Conservation (phyloP, 2,329 filamentous ascomycete species). For the Epichloe sylvatica region DNA sequence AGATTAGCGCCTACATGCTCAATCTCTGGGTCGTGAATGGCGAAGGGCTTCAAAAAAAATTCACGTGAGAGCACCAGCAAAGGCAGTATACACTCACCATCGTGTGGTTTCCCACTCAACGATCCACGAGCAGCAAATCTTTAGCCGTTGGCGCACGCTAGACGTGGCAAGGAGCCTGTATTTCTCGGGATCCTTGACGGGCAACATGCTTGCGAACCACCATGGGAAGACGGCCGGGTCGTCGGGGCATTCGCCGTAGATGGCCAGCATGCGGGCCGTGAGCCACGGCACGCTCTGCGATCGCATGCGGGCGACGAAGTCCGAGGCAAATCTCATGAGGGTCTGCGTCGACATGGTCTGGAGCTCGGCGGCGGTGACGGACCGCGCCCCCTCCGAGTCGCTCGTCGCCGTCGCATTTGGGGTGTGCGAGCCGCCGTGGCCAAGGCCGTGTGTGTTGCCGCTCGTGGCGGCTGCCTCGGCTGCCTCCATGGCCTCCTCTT, state of each 20-base stretch:
- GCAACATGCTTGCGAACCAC: slow-evolving; percentile 78
- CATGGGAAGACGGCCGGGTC: slow-evolving; percentile 72
- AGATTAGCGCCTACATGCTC: too few relatives aligned
- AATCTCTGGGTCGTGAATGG: too few relatives aligned
- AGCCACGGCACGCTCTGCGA: slow-evolving; percentile 60
- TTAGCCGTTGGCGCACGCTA: slow-evolving; percentile 67
- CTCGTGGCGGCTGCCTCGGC: slow-evolving; percentile 33
- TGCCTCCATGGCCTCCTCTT: slow-evolving; percentile 66
- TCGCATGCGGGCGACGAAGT: slow-evolving; percentile 58
- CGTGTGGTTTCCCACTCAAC: slow-evolving; percentile 52
- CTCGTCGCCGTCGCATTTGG: not conserved
- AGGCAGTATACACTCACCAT: slow-evolving; percentile 43
- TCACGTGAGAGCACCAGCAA: too few relatives aligned
- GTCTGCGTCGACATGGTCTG: slow-evolving; percentile 51
- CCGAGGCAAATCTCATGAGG: slow-evolving; percentile 49
- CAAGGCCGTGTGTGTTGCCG: not conserved
- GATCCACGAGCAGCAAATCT: slow-evolving; percentile 73
- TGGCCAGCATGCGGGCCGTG: slow-evolving; percentile 52
- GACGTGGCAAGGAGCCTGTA: slow-evolving; percentile 59
- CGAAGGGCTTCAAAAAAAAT: too few relatives aligned
- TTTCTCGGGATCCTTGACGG: slow-evolving; percentile 64
- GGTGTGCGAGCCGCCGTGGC: not conserved
- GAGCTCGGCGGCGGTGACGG: slow-evolving; percentile 6
- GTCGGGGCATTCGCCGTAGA: slow-evolving; percentile 64
- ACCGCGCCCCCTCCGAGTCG: not conserved